Base-by-base conservation (phyloP, 1,139 yeast species). In the Hyphopichia buzzinii region DNA sequence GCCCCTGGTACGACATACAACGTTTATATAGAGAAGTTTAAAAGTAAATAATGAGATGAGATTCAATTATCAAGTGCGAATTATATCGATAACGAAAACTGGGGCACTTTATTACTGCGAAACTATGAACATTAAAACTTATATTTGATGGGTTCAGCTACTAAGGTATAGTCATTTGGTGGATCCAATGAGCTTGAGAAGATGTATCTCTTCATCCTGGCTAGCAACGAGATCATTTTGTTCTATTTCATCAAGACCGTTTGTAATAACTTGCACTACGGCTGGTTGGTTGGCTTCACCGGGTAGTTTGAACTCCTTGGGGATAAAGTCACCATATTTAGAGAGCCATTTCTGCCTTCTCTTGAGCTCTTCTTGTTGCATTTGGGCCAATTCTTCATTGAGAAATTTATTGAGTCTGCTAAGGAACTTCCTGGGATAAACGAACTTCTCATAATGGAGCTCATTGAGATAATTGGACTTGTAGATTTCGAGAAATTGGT, bases 321-420 rank as follows among this genome's bases (percentile, higher is more conserved):
- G 77, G 8, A 70, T 67, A 39, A 63, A 70, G 32, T 60, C 66
- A 4, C 75, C 76, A 41, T 64, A 68, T 33, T 62, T 59, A 3
- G 50, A 47, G 21, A 67, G 49, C 77, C 77, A 71, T 17, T 47
- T 48, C 27, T 48, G 52, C 27, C 77, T 49, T 41, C 74, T 49
- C 25, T 58, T 60, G 6, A 49, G 43, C 44, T 71, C 77, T 30
- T 61, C 61, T 21, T 53, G 50, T 42, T 69, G 74, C 29, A 69
- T 43, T 30, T 48, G 49, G 30, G 54, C 49, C 29, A 71, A 44
- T 14, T 64, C 69, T 4, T 60, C 62, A 38, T 64, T 60, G 17
- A 71, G 49, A 39, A 67, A 67, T 4, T 57, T 53, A 14, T 61
- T 57, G 23, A 71, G 44, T 31, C 49, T 54, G 26, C 47, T 47